A percentile compares a stretch with the other conserved stretches of the same genome.
These are phyloP conservation scores for Saccharomycopsis synnaedendra DNA, from an alignment of 805 yeast genomes.

Conservation along the genomic window DNA sequence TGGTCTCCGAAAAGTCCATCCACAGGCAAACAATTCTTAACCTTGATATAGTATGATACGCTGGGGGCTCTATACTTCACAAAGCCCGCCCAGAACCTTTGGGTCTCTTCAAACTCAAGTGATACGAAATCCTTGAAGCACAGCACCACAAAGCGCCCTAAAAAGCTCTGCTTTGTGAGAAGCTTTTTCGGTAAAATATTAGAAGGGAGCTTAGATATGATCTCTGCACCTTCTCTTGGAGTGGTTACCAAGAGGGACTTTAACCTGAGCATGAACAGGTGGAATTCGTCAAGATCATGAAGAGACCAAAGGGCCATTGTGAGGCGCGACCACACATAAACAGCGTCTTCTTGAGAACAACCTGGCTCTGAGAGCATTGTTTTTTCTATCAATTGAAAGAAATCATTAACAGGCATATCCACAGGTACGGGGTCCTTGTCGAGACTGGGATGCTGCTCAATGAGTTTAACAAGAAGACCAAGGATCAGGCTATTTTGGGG, in stretches of 20 bases:
- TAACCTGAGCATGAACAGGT: slow-evolving; percentile 25
- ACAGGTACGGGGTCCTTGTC: slow-evolving; percentile 19
- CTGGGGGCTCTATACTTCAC: slow-evolving; percentile 23
- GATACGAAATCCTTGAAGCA: slow-evolving; percentile 30
- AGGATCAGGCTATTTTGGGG: slow-evolving; percentile 29
- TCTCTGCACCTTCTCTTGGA: slow-evolving; percentile 24
- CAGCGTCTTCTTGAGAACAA: background rate
- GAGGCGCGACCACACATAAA: slow-evolving; percentile 15
- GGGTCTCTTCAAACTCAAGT: slow-evolving; percentile 35
- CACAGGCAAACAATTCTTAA: background rate
- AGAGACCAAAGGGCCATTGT: slow-evolving; percentile 35
- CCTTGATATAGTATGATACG: slow-evolving; percentile 1
- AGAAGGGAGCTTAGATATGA: slow-evolving; percentile 14
- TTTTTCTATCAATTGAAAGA: slow-evolving; percentile 20
- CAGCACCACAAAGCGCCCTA: slow-evolving; percentile 35
- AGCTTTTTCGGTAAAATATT: slow-evolving; percentile 17
- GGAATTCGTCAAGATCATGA: slow-evolving; percentile 36
- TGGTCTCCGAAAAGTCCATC: background rate
- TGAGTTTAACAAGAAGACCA: slow-evolving; percentile 30
- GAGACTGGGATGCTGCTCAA: slow-evolving; percentile 26
- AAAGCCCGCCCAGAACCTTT: slow-evolving; percentile 32
- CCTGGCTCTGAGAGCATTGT: slow-evolving; percentile 1
- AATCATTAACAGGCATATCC: slow-evolving; percentile 25
- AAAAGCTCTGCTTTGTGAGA: slow-evolving; percentile 28
- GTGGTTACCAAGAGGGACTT: slow-evolving; percentile 26